These are phyloP conservation scores for Rubus parviflorus DNA, from an alignment of 306 rosid genomes.

Conservation along the genomic window DNA sequence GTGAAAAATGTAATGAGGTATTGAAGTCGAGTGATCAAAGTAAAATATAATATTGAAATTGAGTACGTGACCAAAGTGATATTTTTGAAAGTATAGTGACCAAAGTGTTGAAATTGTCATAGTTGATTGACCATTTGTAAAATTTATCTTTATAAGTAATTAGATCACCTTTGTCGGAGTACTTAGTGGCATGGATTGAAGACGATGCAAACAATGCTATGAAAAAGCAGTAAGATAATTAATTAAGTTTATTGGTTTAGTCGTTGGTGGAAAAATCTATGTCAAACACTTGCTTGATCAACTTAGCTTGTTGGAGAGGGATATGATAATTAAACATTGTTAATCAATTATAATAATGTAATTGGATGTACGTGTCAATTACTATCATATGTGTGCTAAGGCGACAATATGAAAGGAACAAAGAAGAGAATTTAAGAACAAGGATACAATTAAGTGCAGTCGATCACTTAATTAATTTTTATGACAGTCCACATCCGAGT, in stretches of 20 bases:
- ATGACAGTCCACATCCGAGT: slow-evolving; percentile 26
- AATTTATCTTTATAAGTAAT: background rate
- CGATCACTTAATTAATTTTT: background rate
- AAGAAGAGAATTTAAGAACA: slow-evolving; percentile 8
- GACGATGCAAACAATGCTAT: slow-evolving; percentile 53
- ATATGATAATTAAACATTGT: background rate
- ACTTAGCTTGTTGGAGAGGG: background rate
- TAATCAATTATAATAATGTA: background rate
- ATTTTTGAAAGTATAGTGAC: too few relatives aligned
- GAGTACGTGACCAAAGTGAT: too few relatives aligned
- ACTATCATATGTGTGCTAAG: background rate
- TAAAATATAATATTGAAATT: too few relatives aligned
- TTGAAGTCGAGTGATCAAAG: too few relatives aligned
- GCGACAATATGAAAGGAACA: slow-evolving; percentile 14
- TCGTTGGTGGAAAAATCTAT: slow-evolving; percentile 56
- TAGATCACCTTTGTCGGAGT: slow-evolving; percentile 27
- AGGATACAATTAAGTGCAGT: background rate
- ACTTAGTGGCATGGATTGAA: slow-evolving; percentile 34
- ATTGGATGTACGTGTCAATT: background rate
- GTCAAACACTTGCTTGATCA: slow-evolving; percentile 23
- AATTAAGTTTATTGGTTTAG: slow-evolving; percentile 37
- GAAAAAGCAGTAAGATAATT: slow-evolving; percentile 13
- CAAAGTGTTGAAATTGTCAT: too few relatives aligned
- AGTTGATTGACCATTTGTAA: too few relatives aligned
- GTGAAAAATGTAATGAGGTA: too few relatives aligned